Evolutionary conservation across 345 rosid genomes (phyloP).

Genomic region (Draba incana): DNA sequence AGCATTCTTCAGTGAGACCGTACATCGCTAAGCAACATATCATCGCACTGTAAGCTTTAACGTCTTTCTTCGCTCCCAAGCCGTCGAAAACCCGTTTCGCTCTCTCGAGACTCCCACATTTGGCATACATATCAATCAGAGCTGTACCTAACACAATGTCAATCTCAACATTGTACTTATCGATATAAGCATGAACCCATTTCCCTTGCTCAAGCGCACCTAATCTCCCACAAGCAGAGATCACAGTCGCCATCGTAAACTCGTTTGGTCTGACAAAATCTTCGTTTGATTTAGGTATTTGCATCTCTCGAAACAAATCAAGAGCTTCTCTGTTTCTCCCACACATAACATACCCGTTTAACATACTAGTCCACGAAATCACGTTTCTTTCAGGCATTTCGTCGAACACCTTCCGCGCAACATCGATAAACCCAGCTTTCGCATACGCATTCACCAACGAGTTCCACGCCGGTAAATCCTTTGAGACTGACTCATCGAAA

Average conservation of each 20-base stretch:
- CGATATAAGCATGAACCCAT: slow-evolving; percentile 55
- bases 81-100: slow-evolving; percentile 49
- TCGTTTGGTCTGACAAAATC: slow-evolving; percentile 47
- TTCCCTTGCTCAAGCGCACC: slow-evolving; percentile 56
- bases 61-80: slow-evolving; percentile 46
- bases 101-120: slow-evolving; percentile 56
- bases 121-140: slow-evolving; percentile 66
- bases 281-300: slow-evolving; percentile 22
- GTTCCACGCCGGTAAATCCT: slow-evolving; percentile 62
- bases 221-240: slow-evolving; percentile 57
- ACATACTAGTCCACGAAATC: slow-evolving; percentile 59
- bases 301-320: slow-evolving; percentile 55
- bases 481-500: slow-evolving; percentile 45
- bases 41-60: slow-evolving; percentile 61
- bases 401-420: slow-evolving; percentile 53
- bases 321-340: slow-evolving; percentile 56
- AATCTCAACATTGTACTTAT: slow-evolving; percentile 43
- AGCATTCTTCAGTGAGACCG: slow-evolving; percentile 55
- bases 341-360: slow-evolving; percentile 53
- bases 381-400: slow-evolving; percentile 58
- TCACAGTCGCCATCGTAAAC: slow-evolving; percentile 54
- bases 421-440: slow-evolving; percentile 41
- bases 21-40: slow-evolving; percentile 48
- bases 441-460: slow-evolving; percentile 44
- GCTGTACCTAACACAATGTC: slow-evolving; percentile 59